Evolutionary conservation across 2,329 filamentous ascomycete genomes (phyloP), one percentile per base, ranked within the genome.

Genomic region (Epichloe uncinata): DNA sequence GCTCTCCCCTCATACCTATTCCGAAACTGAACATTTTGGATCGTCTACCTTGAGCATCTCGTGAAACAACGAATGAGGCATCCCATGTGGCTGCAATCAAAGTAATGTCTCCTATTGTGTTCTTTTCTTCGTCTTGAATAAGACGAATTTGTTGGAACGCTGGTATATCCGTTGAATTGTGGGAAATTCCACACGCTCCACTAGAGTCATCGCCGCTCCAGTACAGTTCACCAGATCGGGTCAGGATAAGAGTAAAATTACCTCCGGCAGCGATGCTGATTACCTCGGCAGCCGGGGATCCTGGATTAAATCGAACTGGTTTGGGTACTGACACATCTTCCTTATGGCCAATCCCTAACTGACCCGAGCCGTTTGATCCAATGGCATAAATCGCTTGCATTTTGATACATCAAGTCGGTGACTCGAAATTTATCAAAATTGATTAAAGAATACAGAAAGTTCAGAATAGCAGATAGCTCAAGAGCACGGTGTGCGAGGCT

Each of bases 231-330:
- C 83, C 82, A 26, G 71, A 62, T 4, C 70, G 60, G n/a, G 76
- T 78, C 11, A 89, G 70, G 9, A 95, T 63, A 4, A 96, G 68
- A 0, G 88, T 94, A 64, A 96, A 91, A 60, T 96, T 96, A 1
- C 90, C 90, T 4, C 91, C 91, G 7, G 87, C 73, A 18, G 69
- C 69, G 9, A 75, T 63, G 41, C 63, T 64, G 47, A 61, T 56
- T 50, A 74, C 62, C 26, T 63, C 59, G 13, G 68, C 62, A 30
- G 60, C 56, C 36, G 66, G 61, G 46, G 61, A 59, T 13, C 64
- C 61, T 2, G 69, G 64, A 5, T 69, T 61, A 63, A 87, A 84
- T n/a, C 75, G 57, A 54, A 79, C 81, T 54, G 69, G 71, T 54
- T 82, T 78, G 2, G 84, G 83, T 0, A 78, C 70, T 1, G 82